Base-by-base conservation (phyloP, 768 basidiomycete species). In the Rhizopogon salebrosus region DNA sequence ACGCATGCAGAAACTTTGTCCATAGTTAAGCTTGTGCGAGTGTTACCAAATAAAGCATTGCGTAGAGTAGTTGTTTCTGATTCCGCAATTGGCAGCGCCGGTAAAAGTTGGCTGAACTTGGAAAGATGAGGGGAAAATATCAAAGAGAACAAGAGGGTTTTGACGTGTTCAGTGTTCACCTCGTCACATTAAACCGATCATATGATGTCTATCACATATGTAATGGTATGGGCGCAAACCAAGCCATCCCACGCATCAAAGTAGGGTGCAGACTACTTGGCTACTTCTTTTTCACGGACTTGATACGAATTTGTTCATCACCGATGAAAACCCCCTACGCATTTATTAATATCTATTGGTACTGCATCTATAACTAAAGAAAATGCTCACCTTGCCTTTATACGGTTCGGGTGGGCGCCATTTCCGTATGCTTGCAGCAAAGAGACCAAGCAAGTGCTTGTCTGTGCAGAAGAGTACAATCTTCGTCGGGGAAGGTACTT, bases 281-380 rank as follows among this genome's bases (percentile, higher is more conserved):
- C 79, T 91, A 97, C 76, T 97, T 97, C 82, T 95, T 98, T 78
- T 93, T 95, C 54, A 94, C 85, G 57, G 84, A 83, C 74, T 91
- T 97, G 56, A 97, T 86, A 64, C 87, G 82, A 62, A 98, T 87
- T 49, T 85, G 87, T 70, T 99, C 95, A 62, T 84, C 80, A n/a
- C 91, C 94, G 49, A 98, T 82, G 61, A 98, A 95, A 55, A 98
- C 85, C 57, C 95, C 95, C 90, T 98, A 57, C 5, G 4, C 29
- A 46, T 34, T 20, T 14, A 23, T 46, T 5, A 46, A 31, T 46
- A 8, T 14, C 45, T 31, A 10, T 20, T 22, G 14, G 31, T 1
- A 4, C 20, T 23, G 14, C 10, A 31, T 5, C 23, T 16, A 23
- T 34, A 16, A 8, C 35, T 34, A 22, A 2, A 41, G 1, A 39